Conservation (phyloP, 176 grass and related monocot species). For the Rhynchospora breviuscula region DNA sequence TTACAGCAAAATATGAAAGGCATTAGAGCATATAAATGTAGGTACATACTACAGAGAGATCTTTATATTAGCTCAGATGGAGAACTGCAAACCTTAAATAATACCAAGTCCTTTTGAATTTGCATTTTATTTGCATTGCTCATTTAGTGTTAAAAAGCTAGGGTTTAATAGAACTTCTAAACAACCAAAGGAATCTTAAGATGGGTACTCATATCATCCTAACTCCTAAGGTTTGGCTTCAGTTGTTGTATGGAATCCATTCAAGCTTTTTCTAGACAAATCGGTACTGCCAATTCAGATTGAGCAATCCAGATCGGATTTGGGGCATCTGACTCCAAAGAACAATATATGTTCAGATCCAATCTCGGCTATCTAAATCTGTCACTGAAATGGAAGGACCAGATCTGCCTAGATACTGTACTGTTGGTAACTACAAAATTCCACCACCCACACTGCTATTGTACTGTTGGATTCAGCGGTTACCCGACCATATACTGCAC, state of each 20-base stretch:
- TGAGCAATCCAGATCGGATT: not conserved
- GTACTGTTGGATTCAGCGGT: not conserved
- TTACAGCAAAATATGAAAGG: not conserved
- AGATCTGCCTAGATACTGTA: not conserved
- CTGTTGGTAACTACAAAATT: not conserved
- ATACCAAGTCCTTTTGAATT: not conserved
- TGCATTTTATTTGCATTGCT: not conserved
- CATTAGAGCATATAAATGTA: not conserved
- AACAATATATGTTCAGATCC: not conserved
- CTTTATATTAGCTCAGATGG: not conserved
- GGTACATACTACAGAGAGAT: not conserved
- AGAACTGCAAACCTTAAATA: not conserved
- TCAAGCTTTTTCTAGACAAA: not conserved
- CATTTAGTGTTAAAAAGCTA: not conserved
- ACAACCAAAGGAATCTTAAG: too few relatives aligned
- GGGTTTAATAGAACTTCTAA: not conserved
- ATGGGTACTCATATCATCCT: not conserved
- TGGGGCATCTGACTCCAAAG: not conserved
- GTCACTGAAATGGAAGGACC: not conserved
- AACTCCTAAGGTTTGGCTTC: not conserved
- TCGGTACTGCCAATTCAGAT: not conserved
- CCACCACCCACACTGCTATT: not conserved
- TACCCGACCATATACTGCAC: not conserved
- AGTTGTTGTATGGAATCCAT: not conserved
- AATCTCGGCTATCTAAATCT: not conserved